phyloP scores from a whole-genome alignment of 1,139 yeast species.

The Nadsonia starkeyi-henricii region DNA sequence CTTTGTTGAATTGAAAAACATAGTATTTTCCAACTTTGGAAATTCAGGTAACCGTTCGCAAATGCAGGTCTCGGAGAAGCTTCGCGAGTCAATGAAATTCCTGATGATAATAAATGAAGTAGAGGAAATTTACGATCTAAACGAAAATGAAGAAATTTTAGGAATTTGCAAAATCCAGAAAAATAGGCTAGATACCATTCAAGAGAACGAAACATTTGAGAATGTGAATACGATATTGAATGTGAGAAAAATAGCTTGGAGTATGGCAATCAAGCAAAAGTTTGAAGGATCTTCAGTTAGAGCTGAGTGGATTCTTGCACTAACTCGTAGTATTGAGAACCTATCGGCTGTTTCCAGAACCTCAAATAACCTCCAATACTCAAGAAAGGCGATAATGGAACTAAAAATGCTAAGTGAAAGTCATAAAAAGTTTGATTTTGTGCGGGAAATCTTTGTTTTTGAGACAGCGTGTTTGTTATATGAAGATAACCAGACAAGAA shows the following conservation, averaged over 20 bases:
- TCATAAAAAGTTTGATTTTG: constrained; percentile 39
- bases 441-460: constrained; percentile 32
- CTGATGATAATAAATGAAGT: constrained; percentile 6
- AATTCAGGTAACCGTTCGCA: not conserved
- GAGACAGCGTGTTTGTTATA: constrained; percentile 12
- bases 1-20: constrained; percentile 10
- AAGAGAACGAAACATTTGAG: not conserved
- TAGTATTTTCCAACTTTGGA: not conserved
- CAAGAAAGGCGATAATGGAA: constrained; percentile 29
- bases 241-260: not conserved
- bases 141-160: not conserved
- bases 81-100: constrained; percentile 11
- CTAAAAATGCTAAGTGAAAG: constrained; percentile 22
- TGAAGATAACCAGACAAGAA: constrained; percentile 8
- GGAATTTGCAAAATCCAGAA: not conserved
- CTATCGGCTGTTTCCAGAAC: constrained; percentile 1
- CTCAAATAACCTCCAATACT: constrained; percentile 15
- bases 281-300: not conserved
- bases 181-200: not conserved
- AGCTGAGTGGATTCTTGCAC: not conserved
- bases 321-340: not conserved
- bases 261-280: not conserved
- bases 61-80: not conserved
- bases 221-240: not conserved
- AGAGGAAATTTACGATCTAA: constrained; percentile 6